Base-by-base conservation (phyloP, 148 eudicot genomes). In the Agrostemma githago region DNA sequence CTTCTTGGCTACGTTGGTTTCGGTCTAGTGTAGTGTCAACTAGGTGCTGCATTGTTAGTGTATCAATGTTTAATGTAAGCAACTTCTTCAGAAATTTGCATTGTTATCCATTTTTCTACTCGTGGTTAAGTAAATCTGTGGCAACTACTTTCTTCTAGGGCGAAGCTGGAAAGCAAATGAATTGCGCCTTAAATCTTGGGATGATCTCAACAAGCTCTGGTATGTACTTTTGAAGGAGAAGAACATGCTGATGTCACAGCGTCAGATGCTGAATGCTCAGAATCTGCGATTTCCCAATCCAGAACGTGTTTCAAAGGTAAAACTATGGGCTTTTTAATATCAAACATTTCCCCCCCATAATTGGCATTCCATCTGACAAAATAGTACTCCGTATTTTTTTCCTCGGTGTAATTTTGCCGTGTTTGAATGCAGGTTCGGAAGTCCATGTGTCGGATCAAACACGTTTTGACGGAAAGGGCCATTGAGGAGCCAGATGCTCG, bases 121-220 rank as follows among this genome's bases (percentile, higher is more conserved):
- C 58, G 46, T 43, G 14, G 7, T 8, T 17, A 14, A 46, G 20
- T 19, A 43, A 8, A 41, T 67, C 37, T 62, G 62, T 2, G 2
- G 3, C 15, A 8, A 3, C 71, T 67, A 60, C 43, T 70, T 48
- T 44, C 20, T 8, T 66, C 63, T 80, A 91, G 97, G 98, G 46
- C 82, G 97, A 63, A 77, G 97, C 81, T 93, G 97, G 98, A 93
- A 93, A 80, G 98, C 98, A 75, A 78, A 85, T 73, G 97, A 90
- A 74, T 83, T 91, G 70, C 98, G 97, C 48, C 92, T 91, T 53
- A 93, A 93, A 82, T 93, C 97, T 44, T 91, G 97, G 95, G 97
- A 93, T 62, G 97, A 91, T 85, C 95, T 93, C 21, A 74, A 91
- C 64, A 93, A 89, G 85, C 84, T 93, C 5, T 93, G 97, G 98